phyloP scores from a whole-genome alignment of 2,329 filamentous ascomycete genomes.

The Diplodia intermedia region DNA sequence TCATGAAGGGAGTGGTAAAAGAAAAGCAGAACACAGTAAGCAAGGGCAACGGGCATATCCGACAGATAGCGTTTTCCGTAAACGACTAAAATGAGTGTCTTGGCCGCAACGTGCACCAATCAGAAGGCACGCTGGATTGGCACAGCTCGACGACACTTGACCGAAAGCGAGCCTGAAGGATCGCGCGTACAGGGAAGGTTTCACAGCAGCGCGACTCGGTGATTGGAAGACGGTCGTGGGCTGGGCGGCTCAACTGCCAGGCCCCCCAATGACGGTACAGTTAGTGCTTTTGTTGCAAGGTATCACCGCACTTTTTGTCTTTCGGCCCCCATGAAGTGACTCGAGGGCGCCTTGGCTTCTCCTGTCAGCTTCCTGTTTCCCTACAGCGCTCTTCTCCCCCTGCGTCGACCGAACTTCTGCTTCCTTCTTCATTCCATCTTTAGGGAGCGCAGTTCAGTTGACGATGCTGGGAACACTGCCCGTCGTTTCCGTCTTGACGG shows the following conservation, averaged over 20 bases:
- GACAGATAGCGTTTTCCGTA: neutral
- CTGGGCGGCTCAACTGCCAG: neutral
- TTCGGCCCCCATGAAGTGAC: slow-evolving; percentile 29
- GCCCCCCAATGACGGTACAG: neutral
- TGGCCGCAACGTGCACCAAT: neutral
- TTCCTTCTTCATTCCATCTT: neutral
- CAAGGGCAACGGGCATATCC: neutral
- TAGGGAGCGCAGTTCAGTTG: neutral
- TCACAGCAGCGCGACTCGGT: neutral
- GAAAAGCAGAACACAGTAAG: neutral
- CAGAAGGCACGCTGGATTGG: neutral
- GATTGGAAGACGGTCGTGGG: slow-evolving; percentile 10
- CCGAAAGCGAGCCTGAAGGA: neutral
- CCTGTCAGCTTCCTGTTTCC: slow-evolving; percentile 17
- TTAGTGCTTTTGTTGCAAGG: neutral
- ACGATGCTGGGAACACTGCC: neutral
- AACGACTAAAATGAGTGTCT: neutral
- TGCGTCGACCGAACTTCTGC: neutral
- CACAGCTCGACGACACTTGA: neutral
- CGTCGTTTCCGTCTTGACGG: neutral
- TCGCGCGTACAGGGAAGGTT: neutral
- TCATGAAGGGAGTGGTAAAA: neutral
- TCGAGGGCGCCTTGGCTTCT: neutral
- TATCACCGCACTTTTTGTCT: slow-evolving; percentile 1
- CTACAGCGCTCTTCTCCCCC: neutral